A percentile compares a stretch with the other conserved stretches of the same genome.
Conservation (phyloP, 257 asterid genomes). For the Solanum chilense region DNA sequence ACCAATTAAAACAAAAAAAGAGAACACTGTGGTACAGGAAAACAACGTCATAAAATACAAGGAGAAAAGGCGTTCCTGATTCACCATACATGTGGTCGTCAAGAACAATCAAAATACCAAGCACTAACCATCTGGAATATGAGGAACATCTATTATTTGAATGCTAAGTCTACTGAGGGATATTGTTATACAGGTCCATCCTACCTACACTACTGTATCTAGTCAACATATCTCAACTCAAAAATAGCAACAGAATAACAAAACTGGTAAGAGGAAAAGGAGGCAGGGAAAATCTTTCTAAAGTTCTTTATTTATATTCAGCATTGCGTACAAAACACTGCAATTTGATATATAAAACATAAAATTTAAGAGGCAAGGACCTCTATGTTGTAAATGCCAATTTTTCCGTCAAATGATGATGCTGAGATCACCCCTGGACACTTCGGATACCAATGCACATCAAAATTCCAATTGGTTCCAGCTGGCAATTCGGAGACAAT, state of each 20-base stretch:
- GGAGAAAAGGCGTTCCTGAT: neutral
- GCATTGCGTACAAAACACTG: neutral
- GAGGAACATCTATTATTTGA: neutral
- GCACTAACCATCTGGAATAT: neutral
- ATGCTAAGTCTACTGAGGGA: neutral
- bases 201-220: neutral
- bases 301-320: neutral
- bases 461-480: constrained; percentile 97
- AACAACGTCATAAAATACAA: neutral
- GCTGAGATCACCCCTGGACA: constrained; percentile 95
- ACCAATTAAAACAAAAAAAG: neutral
- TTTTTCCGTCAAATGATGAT: constrained; percentile 95
- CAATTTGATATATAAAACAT: neutral
- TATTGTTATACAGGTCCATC: neutral
- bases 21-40: neutral
- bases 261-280: neutral
- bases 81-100: neutral
- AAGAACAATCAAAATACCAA: neutral
- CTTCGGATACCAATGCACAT: constrained; percentile 87
- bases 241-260: neutral
- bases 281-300: neutral
- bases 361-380: constrained; percentile 17
- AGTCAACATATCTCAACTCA: neutral
- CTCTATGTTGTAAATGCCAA: constrained; percentile 92
- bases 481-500: constrained; percentile 91